Base-by-base conservation (phyloP, 179 eudicot genomes). In the Corrigiola litoralis region DNA sequence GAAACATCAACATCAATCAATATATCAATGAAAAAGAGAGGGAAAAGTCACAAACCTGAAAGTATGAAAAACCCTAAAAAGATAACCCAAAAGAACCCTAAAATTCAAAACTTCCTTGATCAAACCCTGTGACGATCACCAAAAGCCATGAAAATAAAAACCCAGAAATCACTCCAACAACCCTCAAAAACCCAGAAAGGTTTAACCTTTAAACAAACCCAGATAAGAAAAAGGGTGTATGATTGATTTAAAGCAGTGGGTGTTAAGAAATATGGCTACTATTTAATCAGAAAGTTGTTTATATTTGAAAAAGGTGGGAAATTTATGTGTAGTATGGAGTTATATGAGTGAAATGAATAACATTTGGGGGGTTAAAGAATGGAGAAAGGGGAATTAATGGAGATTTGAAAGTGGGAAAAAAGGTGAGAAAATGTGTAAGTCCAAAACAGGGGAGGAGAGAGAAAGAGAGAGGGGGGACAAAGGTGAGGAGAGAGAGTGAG, bases 1-100 rank as follows among this genome's bases (percentile, higher is more conserved):
- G 25, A 18, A 45, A 25, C 10, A 12, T 16, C 17, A 28, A 4
- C 6, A 52, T 16, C 57, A 3, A 9, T 18, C 11, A 48, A 37
- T 9, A 58, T 2, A 50, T 14, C 41, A 14, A 3, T 17, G 48
- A 18, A 16, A 46, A 31, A 18, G 6, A 21, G 41, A 2, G 34
- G 50, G 53, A 34, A 16, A 34, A 12, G 2, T 2, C 29, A 37
- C 60, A 3, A 54, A 67, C 71, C 71, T 54, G 52, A 66, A 41
- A 44, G 16, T 47, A 57, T 25, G 55, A 8, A 32, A 56, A 56
- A 56, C 71, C 71, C 63, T 42, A 18, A 27, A 23, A 37, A 8
- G 53, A 7, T 5, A 61, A 41, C 12, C 27, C 8, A 24, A 37
- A 50, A 28, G 32, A n/a, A 24, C 4, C 7, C 34, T 11, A 66